Evolutionary conservation across 768 basidiomycete species (phyloP), one percentile per base, ranked within the genome.

Genomic region (Pleurotus salmoneostramineus): DNA sequence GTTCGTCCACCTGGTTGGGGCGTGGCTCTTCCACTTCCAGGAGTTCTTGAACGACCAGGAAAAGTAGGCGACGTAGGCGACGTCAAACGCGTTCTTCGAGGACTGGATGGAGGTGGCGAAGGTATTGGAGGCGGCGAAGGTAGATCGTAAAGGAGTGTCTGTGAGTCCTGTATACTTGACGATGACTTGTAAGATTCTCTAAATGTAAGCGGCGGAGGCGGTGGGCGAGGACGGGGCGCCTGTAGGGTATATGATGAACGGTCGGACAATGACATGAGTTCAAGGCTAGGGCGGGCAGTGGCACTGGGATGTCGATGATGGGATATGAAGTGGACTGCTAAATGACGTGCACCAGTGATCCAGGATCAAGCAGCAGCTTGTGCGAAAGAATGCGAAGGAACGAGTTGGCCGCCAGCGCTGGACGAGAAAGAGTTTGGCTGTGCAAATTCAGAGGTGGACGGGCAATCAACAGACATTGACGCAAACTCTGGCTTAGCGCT

Each of bases 131-230:
- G 71, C 7, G 84, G 72, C 12, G 87, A 79, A 62, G 89, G 88
- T 61, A 89, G 79, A 72, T 89, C 86, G 70, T 90, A 89, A 72
- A 90, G 84, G 68, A 90, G 83, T 52, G 87, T 82, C 67, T 84
- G 80, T 52, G 77, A 74, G 63, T 81, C 79, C 61, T 73, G 73
- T 44, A 73, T 72, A 61, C 68, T 68, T 14, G 43, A 43, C 14
- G 76, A 72, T 43, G 80, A 70, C 64, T 73, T 67, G 64, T 69
- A 75, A 42, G 80, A 74, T 44, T 73, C 74, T 65, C 80, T 76
- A 57, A 83, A 79, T 58, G 81, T 81, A 58, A 89, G 71, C 7
- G 87, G 85, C 4, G 84, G 76, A 11, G 85, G 86, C 4, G 81
- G 80, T 31, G 78, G 86, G 47, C 84, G 81, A 17, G 85, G 74